Evolutionary conservation across 2,329 filamentous ascomycete species (phyloP).

Genomic region (Colletotrichum horii): DNA sequence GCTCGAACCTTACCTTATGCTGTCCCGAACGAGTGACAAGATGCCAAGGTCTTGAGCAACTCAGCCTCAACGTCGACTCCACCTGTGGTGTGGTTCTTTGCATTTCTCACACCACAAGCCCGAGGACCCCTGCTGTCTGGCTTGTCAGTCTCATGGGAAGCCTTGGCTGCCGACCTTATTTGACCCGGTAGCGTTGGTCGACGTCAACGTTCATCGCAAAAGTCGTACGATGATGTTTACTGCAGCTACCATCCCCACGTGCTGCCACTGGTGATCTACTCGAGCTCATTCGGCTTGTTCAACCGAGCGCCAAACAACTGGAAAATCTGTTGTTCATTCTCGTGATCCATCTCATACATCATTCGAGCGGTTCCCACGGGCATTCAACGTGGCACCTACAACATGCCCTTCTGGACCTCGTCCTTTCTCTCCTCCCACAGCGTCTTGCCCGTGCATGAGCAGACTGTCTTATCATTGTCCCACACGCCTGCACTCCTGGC

Average conservation of each 20-base stretch:
- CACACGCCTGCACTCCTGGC: slow-evolving; percentile 96
- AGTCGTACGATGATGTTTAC: slow-evolving; percentile 22
- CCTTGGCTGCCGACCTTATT: not conserved
- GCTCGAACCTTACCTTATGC: not conserved
- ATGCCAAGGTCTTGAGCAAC: slow-evolving; percentile 6
- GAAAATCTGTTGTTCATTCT: not conserved
- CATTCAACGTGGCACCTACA: slow-evolving; percentile 35
- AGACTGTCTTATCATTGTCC: slow-evolving; percentile 99
- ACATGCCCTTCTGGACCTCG: slow-evolving; percentile 88
- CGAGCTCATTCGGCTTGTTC: slow-evolving; percentile 12
- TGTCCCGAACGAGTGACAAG: not conserved
- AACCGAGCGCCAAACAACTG: slow-evolving; percentile 11
- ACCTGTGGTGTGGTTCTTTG: slow-evolving; percentile 5
- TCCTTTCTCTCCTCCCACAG: slow-evolving; percentile 97
- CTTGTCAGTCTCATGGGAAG: not conserved
- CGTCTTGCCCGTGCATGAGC: slow-evolving; percentile 96
- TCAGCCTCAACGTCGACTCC: slow-evolving; percentile 12
- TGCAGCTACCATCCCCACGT: slow-evolving; percentile 8
- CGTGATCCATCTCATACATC: slow-evolving; percentile 1
- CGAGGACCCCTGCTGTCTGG: not conserved
- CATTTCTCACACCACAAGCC: not conserved
- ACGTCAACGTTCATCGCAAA: slow-evolving; percentile 19
- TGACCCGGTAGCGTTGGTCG: not conserved
- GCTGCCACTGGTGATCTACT: slow-evolving; percentile 11
- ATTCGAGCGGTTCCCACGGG: not conserved